Base-by-base conservation (phyloP, 805 yeast genomes). In the Cyberlindnera euphorbiiphila region DNA sequence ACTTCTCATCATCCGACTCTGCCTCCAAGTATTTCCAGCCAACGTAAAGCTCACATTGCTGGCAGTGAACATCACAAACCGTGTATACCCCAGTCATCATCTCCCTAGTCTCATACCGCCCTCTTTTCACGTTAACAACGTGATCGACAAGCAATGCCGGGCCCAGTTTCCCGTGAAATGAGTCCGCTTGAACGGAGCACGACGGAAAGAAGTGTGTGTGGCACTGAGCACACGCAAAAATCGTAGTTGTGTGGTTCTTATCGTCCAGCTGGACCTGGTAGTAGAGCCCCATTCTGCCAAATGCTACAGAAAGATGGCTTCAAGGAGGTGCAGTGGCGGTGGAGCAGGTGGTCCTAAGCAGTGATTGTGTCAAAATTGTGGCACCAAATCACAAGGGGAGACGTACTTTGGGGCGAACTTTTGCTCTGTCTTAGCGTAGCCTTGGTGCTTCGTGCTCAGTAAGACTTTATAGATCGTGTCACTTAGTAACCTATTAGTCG, bases 1-100 rank as follows among this genome's bases (percentile, higher is more conserved):
- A 78, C 41, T 65, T 61, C 59, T 78, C 80, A 13, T 62, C 55
- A 15, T 50, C 49, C 20, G 61, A 56, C 22, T 65, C 67, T 30
- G 81, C 70, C 47, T 63, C 64, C 26, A 78, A 52, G 49, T 81
- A 81, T 42, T 69, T 72, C 87, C 87, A 81, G 4, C 86, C 87
- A 13, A 81, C 60, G 36, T 70, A 58, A 5, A 58, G 54, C 34
- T 62, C 60, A 51, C 87, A 81, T 44, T 71, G 72, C 30, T 68
- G 71, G 50, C 87, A 81, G 25, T 51, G 50, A 21, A 78, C 66
- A 47, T 77, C 81, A 42, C 77, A 69, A 3, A 81, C 82, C 0
- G 64, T 50, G 47, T 77, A 81, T 17, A 53, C 53, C 1, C 86
- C 87, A 1, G 85, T 78, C 20, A 71, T 61, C 86, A 81, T 79